Percentiles rank a stretch among this genome's conserved stretches.
phyloP scores from a whole-genome alignment of 768 basidiomycete species.

The Kwoniella newhampshirensis region DNA sequence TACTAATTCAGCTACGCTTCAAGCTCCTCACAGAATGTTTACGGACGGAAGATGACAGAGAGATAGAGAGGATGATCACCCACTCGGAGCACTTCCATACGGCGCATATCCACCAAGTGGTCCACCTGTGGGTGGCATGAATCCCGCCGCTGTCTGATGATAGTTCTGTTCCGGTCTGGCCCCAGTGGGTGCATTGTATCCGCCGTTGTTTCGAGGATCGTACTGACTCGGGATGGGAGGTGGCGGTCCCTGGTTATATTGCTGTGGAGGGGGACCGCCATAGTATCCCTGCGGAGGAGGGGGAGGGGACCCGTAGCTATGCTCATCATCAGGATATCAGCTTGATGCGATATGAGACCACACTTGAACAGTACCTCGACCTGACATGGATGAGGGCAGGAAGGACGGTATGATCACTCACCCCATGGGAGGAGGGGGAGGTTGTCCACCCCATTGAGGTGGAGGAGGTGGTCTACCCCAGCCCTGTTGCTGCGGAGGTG shows the following conservation, averaged over 20 bases:
- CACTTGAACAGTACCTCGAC: background rate
- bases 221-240: slow-evolving; percentile 6
- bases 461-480: slow-evolving; percentile 31
- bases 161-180: slow-evolving; percentile 21
- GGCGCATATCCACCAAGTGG: slow-evolving; percentile 20
- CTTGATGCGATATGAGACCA: no score
- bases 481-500: slow-evolving; percentile 25
- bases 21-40: no score
- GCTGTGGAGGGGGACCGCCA: slow-evolving; percentile 17
- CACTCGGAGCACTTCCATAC: slow-evolving; percentile 23
- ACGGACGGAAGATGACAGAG: background rate
- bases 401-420: slow-evolving; percentile 7
- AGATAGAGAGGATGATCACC: slow-evolving; percentile 4
- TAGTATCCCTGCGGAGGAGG: slow-evolving; percentile 11
- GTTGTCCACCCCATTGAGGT: slow-evolving; percentile 8
- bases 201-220: slow-evolving; percentile 7
- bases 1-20: background rate
- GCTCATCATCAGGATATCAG: no score
- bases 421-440: slow-evolving; percentile 26
- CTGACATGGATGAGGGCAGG: background rate
- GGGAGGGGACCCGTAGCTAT: slow-evolving; percentile 10
- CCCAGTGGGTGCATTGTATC: slow-evolving; percentile 23
- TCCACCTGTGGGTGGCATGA: slow-evolving; percentile 16
- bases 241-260: slow-evolving; percentile 7
- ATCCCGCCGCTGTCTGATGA: slow-evolving; percentile 31